Evolutionary conservation across 1,284 basidiomycete species (phyloP).

Genomic region (Microbotryomycetes sp.): DNA sequence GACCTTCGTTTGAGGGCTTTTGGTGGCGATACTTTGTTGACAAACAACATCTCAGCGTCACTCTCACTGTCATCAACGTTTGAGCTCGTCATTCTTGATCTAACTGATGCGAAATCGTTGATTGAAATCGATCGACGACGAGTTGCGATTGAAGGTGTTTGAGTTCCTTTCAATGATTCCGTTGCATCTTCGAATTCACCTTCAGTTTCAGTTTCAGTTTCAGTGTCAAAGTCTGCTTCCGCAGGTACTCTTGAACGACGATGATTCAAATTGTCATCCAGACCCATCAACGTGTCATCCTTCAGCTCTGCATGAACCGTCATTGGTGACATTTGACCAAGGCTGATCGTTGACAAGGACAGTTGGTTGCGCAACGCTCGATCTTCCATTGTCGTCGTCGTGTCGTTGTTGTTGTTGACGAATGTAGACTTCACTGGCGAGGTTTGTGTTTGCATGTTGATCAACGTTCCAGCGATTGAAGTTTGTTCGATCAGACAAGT

Average conservation of each 20-base stretch:
- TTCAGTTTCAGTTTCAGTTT: conserved; percentile 63
- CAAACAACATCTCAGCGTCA: conserved; percentile 54
- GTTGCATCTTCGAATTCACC: conserved; percentile 72
- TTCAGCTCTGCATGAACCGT: background rate
- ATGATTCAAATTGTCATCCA: background rate
- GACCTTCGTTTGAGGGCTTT: conserved; percentile 4
- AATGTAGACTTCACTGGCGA: background rate
- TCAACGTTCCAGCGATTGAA: background rate
- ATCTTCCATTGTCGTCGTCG: conserved; percentile 30
- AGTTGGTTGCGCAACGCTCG: conserved; percentile 22
- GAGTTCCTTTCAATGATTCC: conserved; percentile 51
- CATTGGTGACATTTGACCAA: background rate
- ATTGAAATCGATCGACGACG: conserved; percentile 50
- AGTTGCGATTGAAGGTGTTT: conserved; percentile 45
- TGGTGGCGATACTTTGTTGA: conserved; percentile 49
- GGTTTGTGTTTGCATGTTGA: background rate
- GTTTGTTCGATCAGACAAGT: background rate
- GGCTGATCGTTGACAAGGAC: conserved; percentile 14
- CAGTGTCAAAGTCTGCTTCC: conserved; percentile 39
- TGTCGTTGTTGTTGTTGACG: background rate
- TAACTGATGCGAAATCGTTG: conserved; percentile 53
- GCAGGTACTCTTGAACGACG: background rate
- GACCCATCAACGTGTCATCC: background rate
- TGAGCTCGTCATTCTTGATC: conserved; percentile 12
- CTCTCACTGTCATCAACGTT: conserved; percentile 52